Base-by-base conservation (phyloP, 2,329 filamentous ascomycete genomes). In the Tricladium varicosporioides region DNA sequence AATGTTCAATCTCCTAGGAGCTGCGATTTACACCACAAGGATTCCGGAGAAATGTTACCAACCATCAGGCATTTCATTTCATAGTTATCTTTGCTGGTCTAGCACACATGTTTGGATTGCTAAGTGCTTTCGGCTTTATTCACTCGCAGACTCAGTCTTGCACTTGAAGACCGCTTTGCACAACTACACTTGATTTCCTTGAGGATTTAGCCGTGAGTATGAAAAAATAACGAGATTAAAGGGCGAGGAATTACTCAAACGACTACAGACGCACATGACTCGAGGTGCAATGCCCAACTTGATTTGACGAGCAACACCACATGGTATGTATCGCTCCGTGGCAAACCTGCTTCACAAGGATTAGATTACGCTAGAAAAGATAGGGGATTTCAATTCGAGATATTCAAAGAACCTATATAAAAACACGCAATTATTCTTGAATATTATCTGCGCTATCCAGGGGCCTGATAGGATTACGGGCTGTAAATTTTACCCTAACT, bases 11-110 rank as follows among this genome's bases (percentile, higher is more conserved):
- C 16, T 62, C 5, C 5, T 59, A 7, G 64, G 58, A 5, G 60
- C 62, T 2, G 31, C 49, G 15, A 54, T 52, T 27, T 62, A 63
- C 54, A 51, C 14, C 48, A 51, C 52, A 44, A 48, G 65, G 58
- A 48, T 69, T 31, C 67, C 67, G 0, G 67, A 70, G 52, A 57
- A 65, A 49, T 68, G 62, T 61, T 56, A 51, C 13, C 60, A 56
- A 13, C 36, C 67, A 70, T 51, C 67, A 70, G 51, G 61, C 68
- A 13, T 54, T 71, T 8, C 68, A 71, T 60, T 52, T 66, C n/a
- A 64, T 66, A 48, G 64, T 70, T 27, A 56, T 70, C 1, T 51
- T 67, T 19, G 66, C 67, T 46, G 65, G 55, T 1, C 27, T 67
- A 10, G 52, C 56, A 15, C 61, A 68, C 52, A 58, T 57, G 53